Conservation (phyloP, 257 asterid species). For the Solanum habrochaites region DNA sequence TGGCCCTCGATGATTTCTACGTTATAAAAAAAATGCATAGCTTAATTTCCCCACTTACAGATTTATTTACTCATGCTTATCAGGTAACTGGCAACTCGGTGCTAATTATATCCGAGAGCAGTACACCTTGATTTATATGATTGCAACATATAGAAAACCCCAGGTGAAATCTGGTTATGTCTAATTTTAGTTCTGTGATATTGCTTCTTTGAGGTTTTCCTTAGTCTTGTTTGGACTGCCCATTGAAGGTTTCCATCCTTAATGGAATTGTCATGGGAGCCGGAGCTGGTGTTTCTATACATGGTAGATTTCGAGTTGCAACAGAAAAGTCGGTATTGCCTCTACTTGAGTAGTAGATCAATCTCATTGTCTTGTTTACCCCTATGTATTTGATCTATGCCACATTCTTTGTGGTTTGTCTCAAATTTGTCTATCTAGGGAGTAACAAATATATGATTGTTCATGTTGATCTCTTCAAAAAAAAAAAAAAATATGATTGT, state of each 20-base stretch:
- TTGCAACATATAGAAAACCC: conserved; percentile 72
- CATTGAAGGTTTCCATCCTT: conserved; percentile 70
- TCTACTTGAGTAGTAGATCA: neutral
- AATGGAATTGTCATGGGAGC: conserved; percentile 96
- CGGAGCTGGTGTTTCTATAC: conserved; percentile 84
- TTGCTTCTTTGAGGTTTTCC: neutral
- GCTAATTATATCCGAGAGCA: conserved; percentile 42
- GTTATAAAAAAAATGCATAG: too few species aligned
- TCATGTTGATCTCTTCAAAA: too few species aligned
- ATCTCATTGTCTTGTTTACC: neutral
- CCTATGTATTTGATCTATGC: neutral
- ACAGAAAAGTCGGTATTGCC: conserved; percentile 71
- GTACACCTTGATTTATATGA: conserved; percentile 54
- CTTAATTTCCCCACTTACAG: neutral
- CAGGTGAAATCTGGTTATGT: conserved; percentile 38
- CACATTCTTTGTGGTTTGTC: neutral
- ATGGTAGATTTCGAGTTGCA: conserved; percentile 82
- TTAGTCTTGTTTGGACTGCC: neutral
- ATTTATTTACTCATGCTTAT: neutral
- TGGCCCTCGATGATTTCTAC: too few species aligned
- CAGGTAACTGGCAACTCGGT: conserved; percentile 69
- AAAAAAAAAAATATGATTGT: neutral
- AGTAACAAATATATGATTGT: neutral
- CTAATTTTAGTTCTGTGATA: neutral
- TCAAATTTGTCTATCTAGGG: neutral